Base-by-base conservation (phyloP, 2,329 filamentous ascomycete genomes). In the Plectosphaerella sp. region DNA sequence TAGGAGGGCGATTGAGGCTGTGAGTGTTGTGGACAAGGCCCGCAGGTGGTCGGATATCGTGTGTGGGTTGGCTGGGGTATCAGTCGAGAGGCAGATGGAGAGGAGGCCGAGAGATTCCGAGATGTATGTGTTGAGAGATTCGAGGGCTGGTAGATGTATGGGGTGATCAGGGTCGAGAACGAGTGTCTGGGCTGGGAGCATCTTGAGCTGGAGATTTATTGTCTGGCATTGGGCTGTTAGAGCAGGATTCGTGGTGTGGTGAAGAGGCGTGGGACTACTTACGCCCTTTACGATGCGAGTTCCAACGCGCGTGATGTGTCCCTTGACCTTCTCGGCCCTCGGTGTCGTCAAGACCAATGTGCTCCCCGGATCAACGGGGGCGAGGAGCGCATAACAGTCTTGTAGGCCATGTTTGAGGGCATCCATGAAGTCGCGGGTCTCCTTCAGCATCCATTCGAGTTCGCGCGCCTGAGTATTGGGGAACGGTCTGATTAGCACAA, bases 211-310 rank as follows among this genome's bases (percentile, higher is more conserved):
- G 36, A 97, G 80, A 64, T 89, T 83, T 55, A 96, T 80, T 55
- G 88, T 87, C 87, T 89, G 61, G 24, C 2, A 46, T 22, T 8
- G 37, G 33, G 37, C 20, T 33, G 28, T 33, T 33, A 33, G 11
- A 33, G 28, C 3, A 12, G 28, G 28, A 33, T 4, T 9, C 11
- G 28, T 33, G 28, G 3, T 33, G 48, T 41, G 28, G 39, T 15
- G 48, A 45, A 16, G 10, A 8, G 2, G 3, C 6, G 14, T 15
- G 3, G 12, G 25, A 25, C 5, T 24, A 78, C 86, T 61, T 76
- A 92, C 89, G 59, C 91, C 93, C 68, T 96, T 96, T 57, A 96
- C 87, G 57, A 99, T 87, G 49, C 88, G 84, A n/a, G 90, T 90
- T 39, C 94, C 94, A 36, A 96, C 84, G 50, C 94, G 84, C 1